Evolutionary conservation across 2,329 filamentous ascomycete species (phyloP), one percentile per base, ranked within the genome.

Genomic region (Aspergillus glaucus): DNA sequence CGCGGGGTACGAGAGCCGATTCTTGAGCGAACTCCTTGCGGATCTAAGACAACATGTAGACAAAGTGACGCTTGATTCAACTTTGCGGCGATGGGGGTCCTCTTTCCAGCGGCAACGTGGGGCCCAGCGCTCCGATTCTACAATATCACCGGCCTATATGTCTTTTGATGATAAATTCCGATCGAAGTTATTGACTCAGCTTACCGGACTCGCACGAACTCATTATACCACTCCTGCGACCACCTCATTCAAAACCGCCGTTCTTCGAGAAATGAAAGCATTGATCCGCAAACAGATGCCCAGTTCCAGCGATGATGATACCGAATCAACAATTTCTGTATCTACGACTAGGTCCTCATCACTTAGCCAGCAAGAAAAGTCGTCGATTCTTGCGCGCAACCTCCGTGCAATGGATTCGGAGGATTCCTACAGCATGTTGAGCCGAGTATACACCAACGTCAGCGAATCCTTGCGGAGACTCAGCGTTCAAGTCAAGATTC

Each of bases 271-370:
- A 67, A 85, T 97, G 65, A 87, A 92, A 59, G 84, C 81, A 30
- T 75, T 97, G 44, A 92, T 98, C 44, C 81, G 90, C 47, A 82
- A 84, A 49, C 87, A 92, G 21, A 76, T 98, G 36, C 93, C 93
- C 0, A 95, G 90, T 62, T 95, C 92, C 9, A 93, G 83, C 58
- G 93, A 98, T 51, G 92, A 97, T 57, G 93, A 98, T 63, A 88
- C 86, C 52, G 88, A 93, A 64, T 95, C 90, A 0, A 86, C 92
- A 73, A 84, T 92, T 70, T 91, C 91, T 1, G 79, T 84, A 0
- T 94, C 91, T 3, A 96, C 92, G 1, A 79, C 80, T 52, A 81
- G 82, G 39, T 85, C 84, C 24, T 80, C 80, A 50, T 80, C 84
- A 54, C 73, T 85, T 39, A 87, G 82, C 15, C 87, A 89, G 58